Base-by-base conservation (phyloP, 345 rosid genomes). In the Camelina hispida region DNA sequence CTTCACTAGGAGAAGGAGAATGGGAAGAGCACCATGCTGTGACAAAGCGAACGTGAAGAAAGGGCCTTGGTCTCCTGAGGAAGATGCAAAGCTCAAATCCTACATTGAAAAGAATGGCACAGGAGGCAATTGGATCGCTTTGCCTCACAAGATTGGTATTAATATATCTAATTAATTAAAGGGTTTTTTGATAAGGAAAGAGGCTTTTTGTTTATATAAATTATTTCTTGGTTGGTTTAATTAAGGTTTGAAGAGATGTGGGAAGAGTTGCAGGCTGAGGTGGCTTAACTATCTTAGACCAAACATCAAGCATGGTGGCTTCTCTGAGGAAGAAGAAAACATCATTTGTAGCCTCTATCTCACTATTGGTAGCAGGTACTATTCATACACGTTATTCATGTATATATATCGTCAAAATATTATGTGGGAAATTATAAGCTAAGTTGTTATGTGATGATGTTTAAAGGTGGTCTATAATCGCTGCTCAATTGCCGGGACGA, bases 1-100 rank as follows among this genome's bases (percentile, higher is more conserved):
- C 28, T 55, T 67, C 57, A 30, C 55, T 48, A 25, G 47, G n/a
- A 55, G 37, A 28, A 55, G 37, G 23, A 61, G 51, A 67, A 91
- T 88, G 97, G 97, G 97, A 58, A 87, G 97, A 85, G 91, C 97
- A 69, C 97, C 94, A 20, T 88, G 97, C 78, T 88, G 94, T 75
- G 97, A 91, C 81, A 88, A 88, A 70, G 86, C 89, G 32, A 87
- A 83, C 61, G 94, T 91, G 73, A 88, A 91, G 86, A 91, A 80
- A 84, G 96, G 96, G 3, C 90, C 96, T 50, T 91, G 93, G 97
- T 91, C 92, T 34, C 94, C 97, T n/a, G 94, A 88, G 75, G 97
- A 91, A 80, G 97, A 91, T 67, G 89, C 92, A 42, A 86, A 64
- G 38, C 95, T 89, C 80, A 89, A 89, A 80, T 70, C 80, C 17